Evolutionary conservation across 148 eudicot species (phyloP).

Genomic region (Vaccinium vitisidaea): DNA sequence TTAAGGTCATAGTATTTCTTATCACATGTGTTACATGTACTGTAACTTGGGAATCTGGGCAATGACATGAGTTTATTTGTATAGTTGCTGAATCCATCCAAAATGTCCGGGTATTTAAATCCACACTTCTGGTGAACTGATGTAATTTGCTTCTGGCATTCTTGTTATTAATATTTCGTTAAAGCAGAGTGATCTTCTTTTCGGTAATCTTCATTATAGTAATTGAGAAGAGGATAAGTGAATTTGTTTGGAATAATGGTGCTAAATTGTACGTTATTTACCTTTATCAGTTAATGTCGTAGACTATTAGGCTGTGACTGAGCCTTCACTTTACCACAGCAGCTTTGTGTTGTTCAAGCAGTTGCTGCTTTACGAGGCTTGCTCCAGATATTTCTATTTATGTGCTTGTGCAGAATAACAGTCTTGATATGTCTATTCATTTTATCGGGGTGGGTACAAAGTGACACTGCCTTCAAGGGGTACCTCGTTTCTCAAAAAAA

Average conservation of each 20-base stretch:
- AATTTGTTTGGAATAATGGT: background rate
- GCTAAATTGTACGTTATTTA: background rate
- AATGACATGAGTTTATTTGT: background rate
- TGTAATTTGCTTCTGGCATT: background rate
- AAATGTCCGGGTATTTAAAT: background rate
- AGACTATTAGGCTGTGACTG: background rate
- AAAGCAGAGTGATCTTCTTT: background rate
- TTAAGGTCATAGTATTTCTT: background rate
- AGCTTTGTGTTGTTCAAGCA: slow-evolving; percentile 96
- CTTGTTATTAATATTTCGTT: background rate
- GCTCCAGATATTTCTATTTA: slow-evolving; percentile 83
- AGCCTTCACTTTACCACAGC: slow-evolving; percentile 25
- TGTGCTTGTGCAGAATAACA: slow-evolving; percentile 82
- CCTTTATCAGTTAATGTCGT: background rate
- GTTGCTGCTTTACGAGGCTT: slow-evolving; percentile 93
- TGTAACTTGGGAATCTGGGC: background rate
- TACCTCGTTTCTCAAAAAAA: background rate
- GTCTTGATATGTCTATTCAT: slow-evolving; percentile 64
- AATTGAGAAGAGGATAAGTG: background rate
- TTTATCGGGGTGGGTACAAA: background rate
- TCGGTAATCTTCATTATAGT: background rate
- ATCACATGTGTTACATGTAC: background rate
- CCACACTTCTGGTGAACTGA: background rate
- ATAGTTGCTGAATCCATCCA: background rate
- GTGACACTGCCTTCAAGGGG: background rate